A percentile compares a stretch with the other conserved stretches of the same genome.
These are phyloP conservation scores for Lactifluus piperatus DNA, from an alignment of 768 basidiomycete species.

Conservation along the genomic window DNA sequence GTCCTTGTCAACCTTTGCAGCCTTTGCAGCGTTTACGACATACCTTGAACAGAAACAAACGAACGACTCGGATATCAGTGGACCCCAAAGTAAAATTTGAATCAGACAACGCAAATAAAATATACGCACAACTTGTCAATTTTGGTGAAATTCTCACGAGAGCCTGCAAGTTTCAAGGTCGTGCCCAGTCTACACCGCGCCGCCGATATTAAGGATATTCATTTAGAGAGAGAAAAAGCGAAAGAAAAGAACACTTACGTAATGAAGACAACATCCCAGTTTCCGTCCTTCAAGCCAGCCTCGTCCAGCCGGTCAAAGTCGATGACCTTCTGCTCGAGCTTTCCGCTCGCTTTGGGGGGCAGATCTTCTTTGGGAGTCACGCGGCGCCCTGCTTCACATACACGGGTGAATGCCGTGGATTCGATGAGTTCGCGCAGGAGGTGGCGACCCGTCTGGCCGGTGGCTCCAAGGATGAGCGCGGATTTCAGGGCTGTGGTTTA, in stretches of 20 bases:
- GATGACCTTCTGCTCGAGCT: constrained; percentile 58
- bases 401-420: constrained; percentile 46
- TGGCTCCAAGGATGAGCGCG: constrained; percentile 67
- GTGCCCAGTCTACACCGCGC: constrained; percentile 48
- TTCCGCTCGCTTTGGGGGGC: constrained; percentile 35
- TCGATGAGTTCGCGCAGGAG: constrained; percentile 54
- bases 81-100: too few species aligned
- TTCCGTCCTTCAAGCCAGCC: constrained; percentile 41
- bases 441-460: constrained; percentile 57
- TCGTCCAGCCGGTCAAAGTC: constrained; percentile 60
- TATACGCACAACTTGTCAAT: constrained; percentile 62
- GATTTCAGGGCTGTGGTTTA: constrained; percentile 19
- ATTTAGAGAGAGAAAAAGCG: not conserved
- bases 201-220: not conserved
- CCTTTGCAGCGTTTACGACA: constrained; percentile 64
- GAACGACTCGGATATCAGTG: not conserved
- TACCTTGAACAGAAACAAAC: constrained; percentile 35
- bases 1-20: constrained; percentile 35
- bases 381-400: constrained; percentile 63
- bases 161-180: constrained; percentile 49
- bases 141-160: constrained; percentile 58
- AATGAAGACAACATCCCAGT: constrained; percentile 72
- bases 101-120: too few species aligned
- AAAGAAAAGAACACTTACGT: too few species aligned
- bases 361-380: constrained; percentile 40